Conservation (phyloP, 257 asterid genomes). For the Solanum paucissectum region DNA sequence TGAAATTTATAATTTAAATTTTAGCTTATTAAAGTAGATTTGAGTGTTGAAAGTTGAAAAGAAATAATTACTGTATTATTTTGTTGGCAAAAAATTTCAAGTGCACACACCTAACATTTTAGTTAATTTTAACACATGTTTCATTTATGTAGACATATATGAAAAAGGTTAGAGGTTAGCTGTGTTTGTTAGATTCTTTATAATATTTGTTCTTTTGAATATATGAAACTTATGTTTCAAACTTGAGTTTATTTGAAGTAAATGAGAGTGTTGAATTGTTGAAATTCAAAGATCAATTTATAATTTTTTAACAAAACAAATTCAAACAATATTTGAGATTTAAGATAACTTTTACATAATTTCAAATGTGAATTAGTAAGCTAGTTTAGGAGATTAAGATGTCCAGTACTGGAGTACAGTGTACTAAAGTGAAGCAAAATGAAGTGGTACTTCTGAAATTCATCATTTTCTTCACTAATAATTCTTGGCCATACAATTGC, state of each 20-base stretch:
- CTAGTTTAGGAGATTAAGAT: neutral
- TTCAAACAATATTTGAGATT: neutral
- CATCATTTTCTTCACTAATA: neutral
- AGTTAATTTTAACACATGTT: neutral
- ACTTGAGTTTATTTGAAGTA: neutral
- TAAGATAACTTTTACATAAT: neutral
- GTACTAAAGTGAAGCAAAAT: neutral
- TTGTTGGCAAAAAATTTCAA: neutral
- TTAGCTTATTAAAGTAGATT: neutral
- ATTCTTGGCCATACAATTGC: slow-evolving; percentile 47
- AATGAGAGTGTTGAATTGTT: neutral
- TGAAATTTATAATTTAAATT: neutral
- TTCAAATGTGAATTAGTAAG: neutral
- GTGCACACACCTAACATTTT: neutral
- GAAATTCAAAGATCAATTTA: neutral
- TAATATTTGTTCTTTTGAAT: too few species aligned
- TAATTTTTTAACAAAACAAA: neutral
- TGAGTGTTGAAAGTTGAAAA: neutral
- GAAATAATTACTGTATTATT: too few species aligned
- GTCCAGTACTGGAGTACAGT: slow-evolving; percentile 1
- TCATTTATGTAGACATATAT: too few species aligned
- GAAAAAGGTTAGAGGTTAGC: too few species aligned
- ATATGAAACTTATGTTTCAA: neutral
- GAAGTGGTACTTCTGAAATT: neutral
- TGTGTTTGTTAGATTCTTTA: neutral